Evolutionary conservation across 2,329 filamentous ascomycete genomes (phyloP).

Genomic region (Didymella keratinophila): DNA sequence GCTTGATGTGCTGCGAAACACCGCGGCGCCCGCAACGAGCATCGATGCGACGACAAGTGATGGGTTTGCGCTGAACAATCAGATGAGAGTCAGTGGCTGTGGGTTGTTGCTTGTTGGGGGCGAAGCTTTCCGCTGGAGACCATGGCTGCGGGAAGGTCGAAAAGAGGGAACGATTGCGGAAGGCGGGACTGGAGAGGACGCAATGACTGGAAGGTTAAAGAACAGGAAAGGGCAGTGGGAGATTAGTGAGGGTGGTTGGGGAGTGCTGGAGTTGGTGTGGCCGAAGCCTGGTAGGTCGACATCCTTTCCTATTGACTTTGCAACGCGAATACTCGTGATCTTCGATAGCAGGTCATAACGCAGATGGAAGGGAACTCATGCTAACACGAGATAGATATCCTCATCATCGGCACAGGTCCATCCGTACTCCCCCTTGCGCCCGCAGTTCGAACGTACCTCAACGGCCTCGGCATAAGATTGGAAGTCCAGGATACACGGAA

Average conservation of each 20-base stretch:
- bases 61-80: conserved; percentile 88
- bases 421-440: conserved; percentile 79
- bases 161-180: too few species aligned
- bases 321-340: too few species aligned
- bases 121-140: conserved; percentile 88
- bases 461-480: conserved; percentile 79
- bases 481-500: conserved; percentile 94
- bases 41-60: conserved; percentile 83
- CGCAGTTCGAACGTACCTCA: conserved; percentile 74
- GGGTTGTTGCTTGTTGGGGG: conserved; percentile 83
- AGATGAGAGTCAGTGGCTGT: conserved; percentile 71
- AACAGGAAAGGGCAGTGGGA: conserved; percentile 87
- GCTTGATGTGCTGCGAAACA: conserved; percentile 80
- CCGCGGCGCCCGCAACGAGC: conserved; percentile 78
- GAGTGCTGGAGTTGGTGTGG: conserved; percentile 79
- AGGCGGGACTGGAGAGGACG: conserved; percentile 48
- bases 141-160: conserved; percentile 67
- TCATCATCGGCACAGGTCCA: conserved; percentile 87
- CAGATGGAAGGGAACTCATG: too few species aligned
- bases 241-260: conserved; percentile 73
- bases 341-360: too few species aligned
- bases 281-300: conserved; percentile 79
- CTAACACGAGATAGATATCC: conserved; percentile 67
- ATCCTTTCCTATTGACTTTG: too few species aligned
- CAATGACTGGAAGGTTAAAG: conserved; percentile 57